Percentiles rank a stretch among this genome's conserved stretches.
These are phyloP conservation scores for Coemansia sp. DNA, from an alignment of 192 early-diverging fungal species.

Conservation along the genomic window DNA sequence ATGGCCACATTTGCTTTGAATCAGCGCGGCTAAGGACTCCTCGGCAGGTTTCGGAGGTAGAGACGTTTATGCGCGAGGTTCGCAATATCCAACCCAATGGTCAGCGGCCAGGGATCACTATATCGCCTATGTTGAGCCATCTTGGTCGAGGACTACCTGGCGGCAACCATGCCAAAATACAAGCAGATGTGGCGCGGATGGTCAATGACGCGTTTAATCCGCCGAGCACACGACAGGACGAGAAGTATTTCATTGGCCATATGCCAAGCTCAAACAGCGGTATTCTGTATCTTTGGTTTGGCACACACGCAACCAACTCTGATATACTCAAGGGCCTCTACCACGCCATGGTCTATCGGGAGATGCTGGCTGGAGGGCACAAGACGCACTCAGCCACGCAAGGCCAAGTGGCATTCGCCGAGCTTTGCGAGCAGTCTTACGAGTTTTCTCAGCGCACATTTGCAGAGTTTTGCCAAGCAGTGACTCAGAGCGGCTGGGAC, in stretches of 20 bases:
- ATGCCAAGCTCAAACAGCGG: slow-evolving; percentile 10
- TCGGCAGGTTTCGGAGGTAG: slow-evolving; percentile 29
- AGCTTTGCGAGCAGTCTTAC: slow-evolving; percentile 7
- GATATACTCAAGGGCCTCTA: slow-evolving; percentile 41
- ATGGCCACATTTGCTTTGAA: slow-evolving; percentile 12
- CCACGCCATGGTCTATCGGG: slow-evolving; percentile 22
- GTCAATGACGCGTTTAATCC: slow-evolving; percentile 21
- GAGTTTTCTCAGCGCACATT: slow-evolving; percentile 36
- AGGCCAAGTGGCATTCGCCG: neutral
- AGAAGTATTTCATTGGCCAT: slow-evolving; percentile 40
- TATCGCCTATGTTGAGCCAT: slow-evolving; percentile 16
- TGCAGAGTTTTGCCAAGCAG: slow-evolving; percentile 12
- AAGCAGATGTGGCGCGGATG: slow-evolving; percentile 19
- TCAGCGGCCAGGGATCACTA: slow-evolving; percentile 23
- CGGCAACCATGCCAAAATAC: neutral
- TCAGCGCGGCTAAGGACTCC: slow-evolving; percentile 26
- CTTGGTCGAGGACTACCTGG: slow-evolving; percentile 8
- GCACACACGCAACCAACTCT: slow-evolving; percentile 9
- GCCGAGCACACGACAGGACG: neutral
- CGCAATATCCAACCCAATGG: slow-evolving; percentile 11
- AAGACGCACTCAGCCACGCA: neutral
- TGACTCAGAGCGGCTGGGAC: slow-evolving; percentile 36
- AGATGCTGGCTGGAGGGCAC: slow-evolving; percentile 4
- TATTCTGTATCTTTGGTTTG: slow-evolving; percentile 36
- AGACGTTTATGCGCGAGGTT: slow-evolving; percentile 44